Percentiles rank a stretch among this genome's conserved stretches.
phyloP scores from a whole-genome alignment of 306 rosid species.

The Abrus precatorius region DNA sequence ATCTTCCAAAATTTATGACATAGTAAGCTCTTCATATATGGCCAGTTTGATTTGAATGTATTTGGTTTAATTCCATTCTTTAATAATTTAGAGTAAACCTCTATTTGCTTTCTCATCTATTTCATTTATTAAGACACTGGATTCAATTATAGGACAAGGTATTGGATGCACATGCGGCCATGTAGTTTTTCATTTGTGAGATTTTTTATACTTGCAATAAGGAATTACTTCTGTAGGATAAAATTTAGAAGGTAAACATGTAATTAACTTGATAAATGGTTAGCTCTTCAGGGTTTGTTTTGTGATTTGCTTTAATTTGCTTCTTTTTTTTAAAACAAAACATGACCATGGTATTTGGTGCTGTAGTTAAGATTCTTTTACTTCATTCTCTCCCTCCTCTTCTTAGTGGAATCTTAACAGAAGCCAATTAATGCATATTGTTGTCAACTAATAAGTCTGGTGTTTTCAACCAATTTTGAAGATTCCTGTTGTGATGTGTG shows the following conservation, averaged over 20 bases:
- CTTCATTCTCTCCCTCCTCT: neutral
- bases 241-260: slow-evolving; percentile 1
- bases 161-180: neutral
- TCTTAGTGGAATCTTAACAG: slow-evolving; percentile 11
- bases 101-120: slow-evolving; percentile 8
- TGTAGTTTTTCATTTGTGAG: slow-evolving; percentile 16
- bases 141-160: neutral
- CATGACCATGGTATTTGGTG: neutral
- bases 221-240: neutral
- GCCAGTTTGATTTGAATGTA: slow-evolving; percentile 24
- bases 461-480: slow-evolving; percentile 47
- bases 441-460: slow-evolving; percentile 17
- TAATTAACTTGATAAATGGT: neutral
- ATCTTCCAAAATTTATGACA: slow-evolving; percentile 62
- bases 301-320: neutral
- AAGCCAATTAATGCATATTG: neutral
- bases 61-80: slow-evolving; percentile 28
- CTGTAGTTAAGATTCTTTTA: neutral
- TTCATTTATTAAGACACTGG: neutral
- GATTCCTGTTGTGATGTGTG: slow-evolving; percentile 82
- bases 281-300: slow-evolving; percentile 6
- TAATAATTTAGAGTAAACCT: slow-evolving; percentile 2
- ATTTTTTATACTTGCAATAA: neutral
- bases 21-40: slow-evolving; percentile 60
- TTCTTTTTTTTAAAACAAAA: neutral